Base-by-base conservation (phyloP, 768 basidiomycete species). In the Pleurotus salmoneostramineus region DNA sequence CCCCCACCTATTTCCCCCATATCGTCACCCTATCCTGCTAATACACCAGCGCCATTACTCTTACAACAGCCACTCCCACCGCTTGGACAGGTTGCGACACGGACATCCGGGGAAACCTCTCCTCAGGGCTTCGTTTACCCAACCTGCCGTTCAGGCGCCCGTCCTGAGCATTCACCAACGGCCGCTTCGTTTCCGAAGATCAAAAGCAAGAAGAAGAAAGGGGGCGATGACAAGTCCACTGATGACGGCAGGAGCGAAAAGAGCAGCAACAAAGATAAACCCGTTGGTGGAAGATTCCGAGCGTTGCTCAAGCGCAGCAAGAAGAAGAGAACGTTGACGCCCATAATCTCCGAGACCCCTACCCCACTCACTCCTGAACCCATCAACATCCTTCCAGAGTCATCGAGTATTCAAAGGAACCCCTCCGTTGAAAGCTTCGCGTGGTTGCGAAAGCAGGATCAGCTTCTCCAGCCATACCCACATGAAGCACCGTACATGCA, bases 241-340 rank as follows among this genome's bases (percentile, higher is more conserved):
- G 52, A 43, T 14, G 52, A 55, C 8, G 52, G 52, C 1, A 40
- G 17, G 52, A 21, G 3, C 27, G 27, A 32, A 8, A 15, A 50
- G 27, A 48, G 43, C 6, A 11, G n/a, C 6, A 56, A 7, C 37
- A 33, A 35, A 33, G 27, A 44, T 15, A 37, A 42, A 5, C 27
- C 44, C 37, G 8, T 35, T 7, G 52, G 52, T 17, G 52, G 52
- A 4, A 21, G 52, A 31, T 55, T 55, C 40, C 36, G 52, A 14
- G 52, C 52, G 7, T 7, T 55, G 40, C 52, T 55, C 52, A 56
- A 46, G 17, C 46, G 56, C n/a, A 32, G 43, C 15, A 56, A 56
- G 46, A 46, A 34, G 31, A 46, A 48, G 35, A 46, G 21, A 33
- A 47, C 44, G 15, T 8, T 46, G 44, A 46, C 56, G 14, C 56